Conservation (phyloP, 768 basidiomycete genomes). For the Terana coerulea region DNA sequence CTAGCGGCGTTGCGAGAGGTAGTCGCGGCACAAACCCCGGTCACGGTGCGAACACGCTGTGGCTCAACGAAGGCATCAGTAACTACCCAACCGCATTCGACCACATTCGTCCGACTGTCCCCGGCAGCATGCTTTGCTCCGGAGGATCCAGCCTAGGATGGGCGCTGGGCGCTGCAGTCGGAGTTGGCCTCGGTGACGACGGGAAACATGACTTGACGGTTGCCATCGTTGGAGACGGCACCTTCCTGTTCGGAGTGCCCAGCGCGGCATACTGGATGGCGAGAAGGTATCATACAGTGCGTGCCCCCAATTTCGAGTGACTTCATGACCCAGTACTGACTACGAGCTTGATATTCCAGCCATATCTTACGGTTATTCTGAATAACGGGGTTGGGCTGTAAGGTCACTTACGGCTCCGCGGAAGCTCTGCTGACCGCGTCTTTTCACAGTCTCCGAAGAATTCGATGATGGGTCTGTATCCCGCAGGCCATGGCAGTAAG, state of each 20-base stretch:
- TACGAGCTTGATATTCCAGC: constrained; percentile 38
- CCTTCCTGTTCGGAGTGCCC: constrained; percentile 64
- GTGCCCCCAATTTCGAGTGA: too few species aligned
- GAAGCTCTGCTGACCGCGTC: background rate
- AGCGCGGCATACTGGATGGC: constrained; percentile 73
- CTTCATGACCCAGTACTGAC: too few species aligned
- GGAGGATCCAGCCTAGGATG: constrained; percentile 70
- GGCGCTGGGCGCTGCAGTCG: constrained; percentile 62
- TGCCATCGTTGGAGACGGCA: constrained; percentile 66
- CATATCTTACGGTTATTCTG: constrained; percentile 65
- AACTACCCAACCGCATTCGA: constrained; percentile 52
- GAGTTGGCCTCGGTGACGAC: constrained; percentile 45
- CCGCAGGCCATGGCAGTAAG: constrained; percentile 46
- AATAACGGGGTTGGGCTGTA: constrained; percentile 74
- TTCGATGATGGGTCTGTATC: constrained; percentile 66
- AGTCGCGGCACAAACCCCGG: constrained; percentile 38
- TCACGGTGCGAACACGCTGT: constrained; percentile 35
- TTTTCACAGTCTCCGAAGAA: constrained; percentile 49
- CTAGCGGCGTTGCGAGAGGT: constrained; percentile 43
- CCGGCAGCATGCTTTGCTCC: constrained; percentile 50
- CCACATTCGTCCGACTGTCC: constrained; percentile 49
- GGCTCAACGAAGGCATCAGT: constrained; percentile 64
- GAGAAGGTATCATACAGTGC: constrained; percentile 58
- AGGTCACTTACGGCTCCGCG: constrained; percentile 14
- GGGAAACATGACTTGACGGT: constrained; percentile 50